Percentiles rank a stretch among this genome's conserved stretches.
Conservation (phyloP, 768 basidiomycete species). For the Rhodotorula diobovata region DNA sequence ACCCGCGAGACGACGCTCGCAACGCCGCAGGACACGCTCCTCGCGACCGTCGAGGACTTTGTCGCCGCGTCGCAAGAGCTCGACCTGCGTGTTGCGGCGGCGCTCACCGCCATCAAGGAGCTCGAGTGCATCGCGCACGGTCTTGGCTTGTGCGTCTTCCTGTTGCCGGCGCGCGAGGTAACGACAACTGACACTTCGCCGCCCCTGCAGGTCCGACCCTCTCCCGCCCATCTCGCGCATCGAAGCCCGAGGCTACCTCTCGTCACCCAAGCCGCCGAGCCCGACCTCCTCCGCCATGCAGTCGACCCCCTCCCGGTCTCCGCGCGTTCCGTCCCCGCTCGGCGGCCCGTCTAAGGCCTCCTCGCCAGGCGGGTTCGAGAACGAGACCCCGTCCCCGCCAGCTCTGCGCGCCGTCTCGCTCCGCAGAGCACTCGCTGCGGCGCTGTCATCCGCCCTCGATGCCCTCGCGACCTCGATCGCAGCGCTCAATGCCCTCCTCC, state of each 20-base stretch:
- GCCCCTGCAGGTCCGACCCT: conserved; percentile 10
- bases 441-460: background rate
- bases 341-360: background rate
- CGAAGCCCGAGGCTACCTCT: conserved; percentile 2
- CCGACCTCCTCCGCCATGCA: background rate
- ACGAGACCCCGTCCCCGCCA: background rate
- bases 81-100: conserved; percentile 11
- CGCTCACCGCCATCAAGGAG: conserved; percentile 7
- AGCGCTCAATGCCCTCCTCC: conserved; percentile 5
- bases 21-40: background rate
- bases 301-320: background rate
- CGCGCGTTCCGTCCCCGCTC: background rate
- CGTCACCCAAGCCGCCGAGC: background rate
- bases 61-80: conserved; percentile 16
- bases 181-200: background rate
- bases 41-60: conserved; percentile 14
- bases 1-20: background rate
- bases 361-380: background rate
- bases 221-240: conserved; percentile 24
- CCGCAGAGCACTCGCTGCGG: background rate
- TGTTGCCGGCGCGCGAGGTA: background rate
- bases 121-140: conserved; percentile 22
- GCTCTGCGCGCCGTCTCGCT: background rate
- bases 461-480: background rate
- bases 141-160: conserved; percentile 3